These are phyloP conservation scores for Trichoderma virens DNA, from an alignment of 495 filamentous ascomycete species.

Conservation along the genomic window DNA sequence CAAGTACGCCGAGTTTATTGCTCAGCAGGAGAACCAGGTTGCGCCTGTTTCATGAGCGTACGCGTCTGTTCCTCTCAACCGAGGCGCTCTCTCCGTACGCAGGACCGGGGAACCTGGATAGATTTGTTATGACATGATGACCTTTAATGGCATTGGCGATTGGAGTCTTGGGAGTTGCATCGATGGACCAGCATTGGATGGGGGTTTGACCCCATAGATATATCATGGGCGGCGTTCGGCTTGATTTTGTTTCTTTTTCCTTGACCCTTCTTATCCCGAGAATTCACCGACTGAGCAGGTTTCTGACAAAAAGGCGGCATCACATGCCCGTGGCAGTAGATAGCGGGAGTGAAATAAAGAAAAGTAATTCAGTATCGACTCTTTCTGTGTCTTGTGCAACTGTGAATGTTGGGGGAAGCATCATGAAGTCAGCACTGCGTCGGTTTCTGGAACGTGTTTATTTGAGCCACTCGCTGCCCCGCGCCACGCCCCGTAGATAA, in stretches of 20 bases:
- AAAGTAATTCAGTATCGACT: not conserved
- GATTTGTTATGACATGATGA: conserved; percentile 2
- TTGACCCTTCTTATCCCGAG: not conserved
- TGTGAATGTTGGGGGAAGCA: not conserved
- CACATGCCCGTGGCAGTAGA: not conserved
- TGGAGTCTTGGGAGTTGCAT: conserved; percentile 7
- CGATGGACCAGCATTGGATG: not conserved
- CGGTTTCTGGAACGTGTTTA: not conserved
- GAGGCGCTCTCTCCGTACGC: not conserved
- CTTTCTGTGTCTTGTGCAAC: not conserved
- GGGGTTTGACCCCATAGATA: not conserved
- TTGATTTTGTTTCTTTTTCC: not conserved
- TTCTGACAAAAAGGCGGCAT: not conserved
- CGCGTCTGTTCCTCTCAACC: not conserved
- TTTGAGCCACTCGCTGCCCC: not conserved
- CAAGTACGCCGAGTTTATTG: conserved; percentile 78
- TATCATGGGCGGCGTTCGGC: conserved; percentile 2
- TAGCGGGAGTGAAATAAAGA: not conserved
- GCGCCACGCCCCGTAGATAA: not conserved
- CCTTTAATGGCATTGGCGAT: not conserved
- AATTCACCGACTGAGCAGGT: not conserved
- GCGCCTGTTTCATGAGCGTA: not conserved
- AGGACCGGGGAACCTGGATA: not conserved
- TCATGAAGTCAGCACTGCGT: not conserved
- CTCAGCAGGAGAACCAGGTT: conserved; percentile 43